Base-by-base conservation (phyloP, 2,329 filamentous ascomycete species). In the Stachybotrys chlorohalonatus region DNA sequence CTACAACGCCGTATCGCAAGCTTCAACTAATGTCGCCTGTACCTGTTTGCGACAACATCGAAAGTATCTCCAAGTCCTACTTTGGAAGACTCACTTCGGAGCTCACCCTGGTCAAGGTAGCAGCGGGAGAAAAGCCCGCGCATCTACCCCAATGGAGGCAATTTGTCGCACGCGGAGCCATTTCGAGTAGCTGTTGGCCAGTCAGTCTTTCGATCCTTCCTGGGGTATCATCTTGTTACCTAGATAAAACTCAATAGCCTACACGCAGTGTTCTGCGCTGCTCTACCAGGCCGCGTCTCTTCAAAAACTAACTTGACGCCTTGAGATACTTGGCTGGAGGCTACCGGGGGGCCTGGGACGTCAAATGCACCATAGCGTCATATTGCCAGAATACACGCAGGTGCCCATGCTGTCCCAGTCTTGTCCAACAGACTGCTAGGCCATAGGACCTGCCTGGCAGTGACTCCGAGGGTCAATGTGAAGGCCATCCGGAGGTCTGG, bases 301-400 rank as follows among this genome's bases (percentile, higher is more conserved):
- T 24, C 24, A 24, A 24, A 24, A 24, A 4, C 24, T 5, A 42
- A 13, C 36, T 42, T 42, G 36, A 42, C 13, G 36, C 36, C 36
- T 9, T 2, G 13, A 42, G 36, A 9, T 42, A 13, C 36, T 24
- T 24, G 24, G 4, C 24, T 24, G 24, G 24, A 24, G 36, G 36
- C 13, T 9, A 13, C 36, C 8, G 36, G 36, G 36, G 36, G 36
- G 36, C 36, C 36, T 13, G 8, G 5, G 36, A 9, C 13, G 36
- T n/a, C 32, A n/a, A 32, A 51, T 31, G 49, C 49, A 51, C 32
- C 31, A 51, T 51, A 51, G 49, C 49, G 49, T 51, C 49, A 51
- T 51, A 15, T 31, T 51, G 17, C 49, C 49, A 32, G 31, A 15
- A n/a, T n/a, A 32, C 9, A 46, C 11, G 42, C 42, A 16, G 11